Base-by-base conservation (phyloP, 2,329 filamentous ascomycete species). In the Colletotrichum incanum region DNA sequence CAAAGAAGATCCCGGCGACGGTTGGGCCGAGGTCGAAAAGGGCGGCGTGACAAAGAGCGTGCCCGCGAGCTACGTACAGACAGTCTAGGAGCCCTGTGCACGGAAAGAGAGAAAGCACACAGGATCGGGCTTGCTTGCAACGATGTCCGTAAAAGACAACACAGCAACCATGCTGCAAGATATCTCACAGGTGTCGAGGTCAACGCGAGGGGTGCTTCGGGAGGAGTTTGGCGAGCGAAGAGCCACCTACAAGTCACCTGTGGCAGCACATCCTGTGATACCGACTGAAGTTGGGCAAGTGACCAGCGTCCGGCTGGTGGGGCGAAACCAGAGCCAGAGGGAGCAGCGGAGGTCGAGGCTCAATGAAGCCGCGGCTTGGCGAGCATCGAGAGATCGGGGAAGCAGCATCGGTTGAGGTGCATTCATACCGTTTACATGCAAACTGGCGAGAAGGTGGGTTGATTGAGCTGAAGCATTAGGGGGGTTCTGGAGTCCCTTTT, bases 11-110 rank as follows among this genome's bases (percentile, higher is more conserved):
- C 89, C 92, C 0, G 96, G 96, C 1, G 96, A 98, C 84, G 96
- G 96, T 0, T 99, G 96, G 96, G 94, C 92, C 37, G 96, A 98
- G 84, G 96, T 99, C 23, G 96, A 98, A 85, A 95, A 94, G 82
- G 95, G 94, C 23, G 95, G 95, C 1, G 86, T 91, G 50, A 94
- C 92, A 60, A 95, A 92, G 79, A 98, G 95, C 80, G 96, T 99
- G 65, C 96, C 96, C 56, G 95, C 95, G 47, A 97, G 94, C 81
- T 99, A 98, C 85, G 90, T 98, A 72, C 93, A 95, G 82, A 89
- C 92, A 78, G 90, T 94, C 62, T 93, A 85, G 82, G 77, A 76
- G 74, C 47, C 74, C 49, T 61, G 47, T 60, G 61, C 56, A 37
- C 59, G 31, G 63, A 52, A 54, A 26, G 26, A 52, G 55, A 60